Percentiles rank a stretch among this genome's conserved stretches.
These are phyloP conservation scores for Suillus subalutaceus DNA, from an alignment of 768 basidiomycete genomes.

Conservation along the genomic window DNA sequence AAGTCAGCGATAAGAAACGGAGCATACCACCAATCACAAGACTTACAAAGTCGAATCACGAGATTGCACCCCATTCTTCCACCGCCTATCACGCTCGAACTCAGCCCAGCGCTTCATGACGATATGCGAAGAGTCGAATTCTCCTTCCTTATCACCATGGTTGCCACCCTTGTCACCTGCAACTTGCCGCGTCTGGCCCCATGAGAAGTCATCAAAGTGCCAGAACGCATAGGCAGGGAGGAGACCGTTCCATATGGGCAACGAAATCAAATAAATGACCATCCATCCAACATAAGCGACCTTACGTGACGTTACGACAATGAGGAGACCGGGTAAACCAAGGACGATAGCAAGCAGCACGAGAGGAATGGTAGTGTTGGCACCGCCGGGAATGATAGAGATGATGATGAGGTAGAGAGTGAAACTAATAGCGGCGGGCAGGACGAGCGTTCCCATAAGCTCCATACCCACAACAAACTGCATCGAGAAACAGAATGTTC, in stretches of 20 bases:
- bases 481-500: slow-evolving; percentile 99
- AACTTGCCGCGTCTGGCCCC: slow-evolving; percentile 92
- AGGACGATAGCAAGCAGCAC: slow-evolving; percentile 92
- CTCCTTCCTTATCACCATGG: slow-evolving; percentile 94
- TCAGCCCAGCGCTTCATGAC: slow-evolving; percentile 99
- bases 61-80: slow-evolving; percentile 86
- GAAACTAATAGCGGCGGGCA: slow-evolving; percentile 97
- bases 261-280: slow-evolving; percentile 87
- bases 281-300: slow-evolving; percentile 97
- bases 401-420: slow-evolving; percentile 91
- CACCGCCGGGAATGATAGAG: slow-evolving; percentile 79
- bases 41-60: slow-evolving; percentile 77
- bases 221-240: slow-evolving; percentile 97
- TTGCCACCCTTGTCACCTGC: slow-evolving; percentile 71
- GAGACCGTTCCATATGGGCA: slow-evolving; percentile 97
- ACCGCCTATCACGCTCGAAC: slow-evolving; percentile 93
- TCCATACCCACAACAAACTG: slow-evolving; percentile 99
- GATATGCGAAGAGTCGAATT: slow-evolving; percentile 95
- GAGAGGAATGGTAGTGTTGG: slow-evolving; percentile 86
- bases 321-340: slow-evolving; percentile 93
- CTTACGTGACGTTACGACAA: slow-evolving; percentile 95
- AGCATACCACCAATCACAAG: slow-evolving; percentile 16
- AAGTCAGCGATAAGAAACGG: slow-evolving; percentile 31
- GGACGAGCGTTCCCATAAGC: slow-evolving; percentile 90
- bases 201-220: slow-evolving; percentile 99